Base-by-base conservation (phyloP, 257 asterid species). In the Lavandula angustifolia region DNA sequence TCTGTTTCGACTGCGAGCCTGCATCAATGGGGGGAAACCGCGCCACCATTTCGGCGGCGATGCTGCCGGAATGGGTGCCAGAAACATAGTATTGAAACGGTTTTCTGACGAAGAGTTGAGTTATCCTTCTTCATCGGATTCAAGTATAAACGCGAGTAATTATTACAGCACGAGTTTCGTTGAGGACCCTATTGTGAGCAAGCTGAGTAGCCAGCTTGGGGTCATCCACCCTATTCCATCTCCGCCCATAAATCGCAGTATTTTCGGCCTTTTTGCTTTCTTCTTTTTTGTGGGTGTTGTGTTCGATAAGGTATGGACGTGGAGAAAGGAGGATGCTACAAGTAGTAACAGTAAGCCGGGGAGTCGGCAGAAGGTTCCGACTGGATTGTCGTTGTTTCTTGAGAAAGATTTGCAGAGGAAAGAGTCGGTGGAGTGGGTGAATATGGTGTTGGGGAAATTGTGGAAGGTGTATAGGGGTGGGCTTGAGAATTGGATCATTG, bases 211-310 rank as follows among this genome's bases (percentile, higher is more conserved):
- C 75, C 99, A 94, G 75, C 83, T 94, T 34, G 96, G 99, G 74
- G 96, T 75, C 18, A 85, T 89, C 63, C 99, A 94, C 63, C 95
- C 96, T 6, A 85, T 94, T 12, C 27, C 27, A 13, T 76, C 97
- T 18, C 99, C 96, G 27, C 84, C 80, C 1, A 48, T 87, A 27
- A 89, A 87, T 66, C 85, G 90, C 44, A 71, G 58, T 44, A 60
- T 84, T 49, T 77, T 83, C 29, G 94, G 94, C 14, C 84, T 90
- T 13, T 90, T 94, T 60, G 95, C 77, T 2, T 80, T 90, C 62
- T 90, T 94, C 82, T 94, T 94, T 82, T 80, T 90, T 16, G 92
- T 94, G 71, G 99, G 99, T 16, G 89, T 94, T 66, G 85, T 83
- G 70, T 94, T 85, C 41, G 99, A 94, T 80, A 94, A 94, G 81